phyloP scores from a whole-genome alignment of 2,329 filamentous ascomycete genomes.

The Fusarium sp. region DNA sequence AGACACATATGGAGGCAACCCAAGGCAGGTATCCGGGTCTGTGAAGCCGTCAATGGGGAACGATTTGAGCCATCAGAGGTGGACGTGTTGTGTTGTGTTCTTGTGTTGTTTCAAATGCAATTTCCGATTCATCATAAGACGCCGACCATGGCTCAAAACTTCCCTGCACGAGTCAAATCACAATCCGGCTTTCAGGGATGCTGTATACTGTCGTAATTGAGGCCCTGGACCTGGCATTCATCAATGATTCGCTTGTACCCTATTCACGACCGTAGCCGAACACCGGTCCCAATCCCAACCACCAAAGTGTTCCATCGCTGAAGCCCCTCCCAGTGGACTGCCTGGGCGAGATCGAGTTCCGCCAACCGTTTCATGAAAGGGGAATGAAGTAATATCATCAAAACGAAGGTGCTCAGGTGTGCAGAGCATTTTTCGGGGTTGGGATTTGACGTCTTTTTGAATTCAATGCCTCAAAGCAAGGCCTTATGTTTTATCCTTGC shows the following conservation, averaged over 20 bases:
- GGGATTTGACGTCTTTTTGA: slow-evolving; percentile 61
- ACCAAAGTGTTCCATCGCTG: slow-evolving; percentile 42
- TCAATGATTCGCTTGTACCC: slow-evolving; percentile 47
- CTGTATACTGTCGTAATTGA: slow-evolving; percentile 45
- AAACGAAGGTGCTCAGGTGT: slow-evolving; percentile 40
- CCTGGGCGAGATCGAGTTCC: slow-evolving; percentile 41
- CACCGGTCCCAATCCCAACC: slow-evolving; percentile 40
- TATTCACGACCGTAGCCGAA: slow-evolving; percentile 38
- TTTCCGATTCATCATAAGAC: slow-evolving; percentile 47
- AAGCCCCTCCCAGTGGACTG: slow-evolving; percentile 40
- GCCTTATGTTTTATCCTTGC: slow-evolving; percentile 66
- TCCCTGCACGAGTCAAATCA: slow-evolving; percentile 46
- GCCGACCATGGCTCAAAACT: slow-evolving; percentile 46
- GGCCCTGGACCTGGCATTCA: slow-evolving; percentile 46
- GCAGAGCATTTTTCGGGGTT: slow-evolving; percentile 44
- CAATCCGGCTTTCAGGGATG: slow-evolving; percentile 43
- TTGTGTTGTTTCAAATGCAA: slow-evolving; percentile 43
- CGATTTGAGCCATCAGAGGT: slow-evolving; percentile 15
- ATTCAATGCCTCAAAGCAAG: slow-evolving; percentile 67
- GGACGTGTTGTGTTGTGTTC: slow-evolving; percentile 30
- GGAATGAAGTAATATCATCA: slow-evolving; percentile 36
- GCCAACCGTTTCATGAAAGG: slow-evolving; percentile 38
- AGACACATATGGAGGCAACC: slow-evolving; percentile 16
- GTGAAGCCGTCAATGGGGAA: slow-evolving; percentile 13
- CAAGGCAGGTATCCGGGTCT: background rate